Evolutionary conservation across 352 stramenopile species (phyloP), one percentile per base, ranked within the genome.

Genomic region (Phytophthora hybrid): DNA sequence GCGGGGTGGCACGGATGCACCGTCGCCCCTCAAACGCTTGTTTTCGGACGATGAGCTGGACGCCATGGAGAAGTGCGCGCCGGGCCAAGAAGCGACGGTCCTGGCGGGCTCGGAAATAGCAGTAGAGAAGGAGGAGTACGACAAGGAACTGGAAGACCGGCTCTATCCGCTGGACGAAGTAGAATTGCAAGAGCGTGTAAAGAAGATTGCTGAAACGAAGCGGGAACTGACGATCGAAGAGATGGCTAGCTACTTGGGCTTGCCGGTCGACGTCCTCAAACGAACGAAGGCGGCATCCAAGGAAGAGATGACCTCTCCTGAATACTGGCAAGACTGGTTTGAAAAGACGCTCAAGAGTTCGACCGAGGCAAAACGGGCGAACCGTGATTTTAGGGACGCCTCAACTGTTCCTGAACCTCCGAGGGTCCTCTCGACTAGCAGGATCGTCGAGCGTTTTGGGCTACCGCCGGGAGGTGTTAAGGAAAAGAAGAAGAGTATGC

Each of bases 271-370:
- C 4, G 31, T 46, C 0, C 21, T 46, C 0, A 31, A 59, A 29
- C 0, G 54, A 16, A 46, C 54, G 3, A 26, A 26, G 8, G 26
- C 31, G 31, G 18, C 18, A 9, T 51, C n/a, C 11, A 34, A 4
- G 56, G 34, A 52, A n/a, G 19, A 51, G 18, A 29, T 21, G 14
- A 8, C 16, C 10, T 52, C 56, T 3, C 34, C 56, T 2, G 37
- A 39, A 21, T 62, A 62, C 6, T 62, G 56, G 56, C 32, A 52
- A 34, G 32, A 52, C 1, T 62, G 34, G 37, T 62, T 37, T 53
- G 1, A 19, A 11, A 10, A 52, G 3, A 62, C n/a, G 31, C 56
- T 62, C 1, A 6, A 16, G 32, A 51, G n/a, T 44, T 62, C 56
- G 29, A 6, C 31, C 1, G 56, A 52, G 13, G 56, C 56, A 4